Conservation (phyloP, 257 asterid species). For the Solanum okadae region DNA sequence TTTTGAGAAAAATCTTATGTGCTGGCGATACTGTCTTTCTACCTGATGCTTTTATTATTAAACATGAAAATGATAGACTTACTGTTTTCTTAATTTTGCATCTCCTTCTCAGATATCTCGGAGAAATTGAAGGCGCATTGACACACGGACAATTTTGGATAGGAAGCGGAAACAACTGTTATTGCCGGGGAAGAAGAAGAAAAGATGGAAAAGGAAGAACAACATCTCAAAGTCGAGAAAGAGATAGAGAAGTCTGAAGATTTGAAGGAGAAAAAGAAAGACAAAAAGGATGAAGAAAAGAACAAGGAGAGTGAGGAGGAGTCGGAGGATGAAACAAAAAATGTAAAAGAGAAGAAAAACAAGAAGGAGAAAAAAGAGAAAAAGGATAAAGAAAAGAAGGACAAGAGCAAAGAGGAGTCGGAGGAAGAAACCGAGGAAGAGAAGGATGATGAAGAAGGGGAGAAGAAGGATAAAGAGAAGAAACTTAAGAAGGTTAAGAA, state of each 20-base stretch:
- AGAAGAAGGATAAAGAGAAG: not conserved
- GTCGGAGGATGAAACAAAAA: not conserved
- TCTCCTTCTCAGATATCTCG: not conserved
- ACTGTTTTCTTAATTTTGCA: not conserved
- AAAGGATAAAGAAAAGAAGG: not conserved
- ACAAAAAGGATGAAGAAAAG: not conserved
- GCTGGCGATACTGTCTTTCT: not conserved
- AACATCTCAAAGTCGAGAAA: not conserved
- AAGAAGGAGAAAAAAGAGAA: not conserved
- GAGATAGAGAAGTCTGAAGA: not conserved
- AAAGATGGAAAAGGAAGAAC: not conserved
- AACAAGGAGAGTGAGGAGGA: not conserved
- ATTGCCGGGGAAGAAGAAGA: not conserved
- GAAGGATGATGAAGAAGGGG: not conserved
- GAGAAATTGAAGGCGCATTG: not conserved
- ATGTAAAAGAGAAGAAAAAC: not conserved
- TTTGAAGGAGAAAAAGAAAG: not conserved
- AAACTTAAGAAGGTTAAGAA: conserved; percentile 1
- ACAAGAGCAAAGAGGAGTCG: not conserved
- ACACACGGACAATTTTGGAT: not conserved
- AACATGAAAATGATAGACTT: not conserved
- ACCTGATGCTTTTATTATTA: not conserved
- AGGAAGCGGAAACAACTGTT: not conserved
- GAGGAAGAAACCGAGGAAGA: conserved; percentile 11
- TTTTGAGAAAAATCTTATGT: not conserved